Evolutionary conservation across 257 asterid genomes (phyloP).

Genomic region (Nicotiana obtusifolia): DNA sequence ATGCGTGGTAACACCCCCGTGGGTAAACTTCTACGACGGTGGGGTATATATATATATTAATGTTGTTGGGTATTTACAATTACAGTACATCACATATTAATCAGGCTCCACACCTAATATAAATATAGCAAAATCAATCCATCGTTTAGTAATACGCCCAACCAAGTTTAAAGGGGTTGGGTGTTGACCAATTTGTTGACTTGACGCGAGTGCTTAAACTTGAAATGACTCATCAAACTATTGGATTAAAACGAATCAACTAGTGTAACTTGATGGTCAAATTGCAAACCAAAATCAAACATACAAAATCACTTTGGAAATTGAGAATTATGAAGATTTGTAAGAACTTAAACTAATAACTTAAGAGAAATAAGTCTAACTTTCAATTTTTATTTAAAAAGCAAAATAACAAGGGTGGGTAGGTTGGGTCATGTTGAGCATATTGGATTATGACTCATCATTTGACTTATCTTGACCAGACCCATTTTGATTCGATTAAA

Average conservation of each 20-base stretch:
- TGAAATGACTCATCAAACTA: no score
- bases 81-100: no score
- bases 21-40: no score
- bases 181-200: not conserved
- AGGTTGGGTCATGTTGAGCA: not conserved
- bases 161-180: not conserved
- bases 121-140: not conserved
- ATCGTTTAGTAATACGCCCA: not conserved
- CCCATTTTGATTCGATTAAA: not conserved
- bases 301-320: not conserved
- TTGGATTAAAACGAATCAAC: no score
- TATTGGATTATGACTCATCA: not conserved
- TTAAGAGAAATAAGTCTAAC: not conserved
- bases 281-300: not conserved
- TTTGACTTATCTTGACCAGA: not conserved
- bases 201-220: not conserved
- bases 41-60: no score
- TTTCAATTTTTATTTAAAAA: not conserved
- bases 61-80: no score
- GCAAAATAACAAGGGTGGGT: not conserved
- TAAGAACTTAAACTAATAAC: not conserved
- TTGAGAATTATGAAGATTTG: not conserved
- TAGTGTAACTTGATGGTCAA: not conserved
- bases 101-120: no score
- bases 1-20: no score